phyloP scores from a whole-genome alignment of 371 early-diverging fungal species.

The Rhizopus microsporus region DNA sequence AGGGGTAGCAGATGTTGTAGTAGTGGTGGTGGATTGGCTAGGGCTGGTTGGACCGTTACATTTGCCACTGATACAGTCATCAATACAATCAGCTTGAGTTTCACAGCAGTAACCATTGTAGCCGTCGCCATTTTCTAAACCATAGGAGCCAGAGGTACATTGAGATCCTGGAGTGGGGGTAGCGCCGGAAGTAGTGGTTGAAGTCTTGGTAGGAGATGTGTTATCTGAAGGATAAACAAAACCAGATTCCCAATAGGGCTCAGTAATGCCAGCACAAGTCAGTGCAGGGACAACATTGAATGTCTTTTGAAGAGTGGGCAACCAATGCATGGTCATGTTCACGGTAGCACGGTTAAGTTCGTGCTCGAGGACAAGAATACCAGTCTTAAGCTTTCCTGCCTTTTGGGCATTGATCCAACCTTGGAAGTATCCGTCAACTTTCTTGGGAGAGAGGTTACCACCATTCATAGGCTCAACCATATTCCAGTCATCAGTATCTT shows the following conservation, averaged over 20 bases:
- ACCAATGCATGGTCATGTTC: slow-evolving; percentile 43
- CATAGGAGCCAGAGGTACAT: slow-evolving; percentile 10
- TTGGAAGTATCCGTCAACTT: slow-evolving; percentile 37
- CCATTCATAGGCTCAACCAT: slow-evolving; percentile 34
- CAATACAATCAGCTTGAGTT: slow-evolving; percentile 14
- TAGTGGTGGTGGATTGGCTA: slow-evolving; percentile 7
- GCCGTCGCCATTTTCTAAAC: slow-evolving; percentile 14
- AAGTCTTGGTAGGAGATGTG: background rate
- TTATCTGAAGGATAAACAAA: slow-evolving; percentile 32
- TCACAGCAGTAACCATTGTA: slow-evolving; percentile 16
- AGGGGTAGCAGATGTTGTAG: slow-evolving; percentile 5
- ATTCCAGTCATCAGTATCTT: slow-evolving; percentile 30
- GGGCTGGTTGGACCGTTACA: slow-evolving; percentile 16
- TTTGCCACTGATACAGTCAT: slow-evolving; percentile 12
- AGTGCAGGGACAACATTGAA: slow-evolving; percentile 42
- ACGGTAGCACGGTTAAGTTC: slow-evolving; percentile 48
- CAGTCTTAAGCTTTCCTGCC: slow-evolving; percentile 27
- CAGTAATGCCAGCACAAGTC: slow-evolving; percentile 41
- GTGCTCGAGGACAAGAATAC: slow-evolving; percentile 50
- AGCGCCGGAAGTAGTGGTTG: slow-evolving; percentile 1
- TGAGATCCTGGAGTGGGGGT: background rate
- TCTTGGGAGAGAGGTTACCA: slow-evolving; percentile 27
- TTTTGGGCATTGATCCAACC: slow-evolving; percentile 36
- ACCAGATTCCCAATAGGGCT: slow-evolving; percentile 46
- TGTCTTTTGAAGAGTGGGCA: slow-evolving; percentile 33